These are phyloP conservation scores for Ophiosphaerella narmari DNA, from an alignment of 2,329 filamentous ascomycete species.

Conservation along the genomic window DNA sequence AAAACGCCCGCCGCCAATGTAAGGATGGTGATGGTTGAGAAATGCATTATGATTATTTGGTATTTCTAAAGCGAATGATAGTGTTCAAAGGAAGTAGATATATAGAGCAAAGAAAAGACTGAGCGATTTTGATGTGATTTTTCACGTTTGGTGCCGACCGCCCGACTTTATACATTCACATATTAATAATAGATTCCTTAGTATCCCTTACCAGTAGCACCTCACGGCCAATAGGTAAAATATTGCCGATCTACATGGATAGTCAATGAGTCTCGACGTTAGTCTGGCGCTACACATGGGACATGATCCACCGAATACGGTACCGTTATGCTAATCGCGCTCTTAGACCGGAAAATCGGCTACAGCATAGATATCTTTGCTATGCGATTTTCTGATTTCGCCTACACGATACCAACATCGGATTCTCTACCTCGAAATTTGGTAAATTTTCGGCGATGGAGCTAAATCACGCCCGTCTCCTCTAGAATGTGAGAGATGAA, in stretches of 20 bases:
- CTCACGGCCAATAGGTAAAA: conserved; percentile 16
- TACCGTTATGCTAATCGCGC: neutral
- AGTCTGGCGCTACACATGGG: conserved; percentile 18
- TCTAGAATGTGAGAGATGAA: too few species aligned
- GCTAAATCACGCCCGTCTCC: too few species aligned
- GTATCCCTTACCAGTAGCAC: conserved; percentile 15
- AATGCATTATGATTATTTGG: conserved; percentile 37
- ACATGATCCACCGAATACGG: neutral
- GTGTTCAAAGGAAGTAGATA: neutral
- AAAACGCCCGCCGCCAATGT: conserved; percentile 32
- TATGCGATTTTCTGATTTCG: too few species aligned
- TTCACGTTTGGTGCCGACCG: too few species aligned
- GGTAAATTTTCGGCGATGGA: too few species aligned
- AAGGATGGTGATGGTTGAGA: conserved; percentile 26
- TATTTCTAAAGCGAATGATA: neutral
- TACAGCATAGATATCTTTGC: too few species aligned
- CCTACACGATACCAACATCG: too few species aligned
- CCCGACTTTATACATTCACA: conserved; percentile 3
- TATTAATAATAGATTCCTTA: conserved; percentile 14
- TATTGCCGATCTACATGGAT: conserved; percentile 9
- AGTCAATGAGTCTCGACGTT: conserved; percentile 14
- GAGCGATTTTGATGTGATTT: too few species aligned
- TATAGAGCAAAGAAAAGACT: too few species aligned
- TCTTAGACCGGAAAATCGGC: conserved; percentile 7
- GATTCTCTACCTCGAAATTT: too few species aligned